Evolutionary conservation across 306 rosid genomes (phyloP), one percentile per base, ranked within the genome.

Genomic region (Heteromeles arbutifolia): DNA sequence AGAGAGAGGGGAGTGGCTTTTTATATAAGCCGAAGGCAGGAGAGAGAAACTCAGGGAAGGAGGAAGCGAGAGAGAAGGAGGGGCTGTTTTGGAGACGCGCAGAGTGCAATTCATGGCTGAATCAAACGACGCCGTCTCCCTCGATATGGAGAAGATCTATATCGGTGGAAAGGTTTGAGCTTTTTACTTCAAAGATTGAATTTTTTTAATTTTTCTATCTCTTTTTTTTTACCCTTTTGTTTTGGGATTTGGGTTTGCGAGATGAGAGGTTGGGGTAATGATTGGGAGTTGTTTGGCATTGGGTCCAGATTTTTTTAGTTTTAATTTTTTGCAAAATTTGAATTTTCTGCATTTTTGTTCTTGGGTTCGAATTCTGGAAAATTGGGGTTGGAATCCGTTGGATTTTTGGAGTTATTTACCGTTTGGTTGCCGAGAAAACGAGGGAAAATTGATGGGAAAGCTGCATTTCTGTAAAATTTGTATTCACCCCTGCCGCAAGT

Each of bases 121-220:
- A 22, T 82, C 90, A 4, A 85, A 74, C 81, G 91, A 95, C 76
- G 86, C 88, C 82, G 83, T 90, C 85, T 85, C 98, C 70, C 65
- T 90, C 54, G 85, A 95, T 64, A 80, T 88, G 87, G 97, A 92
- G 88, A 92, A 84, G 92, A 90, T 95, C 97, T 88, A 92, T 83
- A 93, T 94, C 58, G 96, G 97, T 82, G 98, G 98, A 83, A 88
- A 90, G 97, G 98, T 94, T 73, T 13, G 26, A 1, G n/a, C 66
- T 26, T 26, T 28, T 11, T 32, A 29, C 44, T 48, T 57, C 43
- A 44, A 72, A 72, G 76, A 57, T 72, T 59, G 68, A 59, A 8
- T 19, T 64, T 25, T 45, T 17, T 65, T 18, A 28, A 34, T 70
- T 44, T 62, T 11, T 52, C n/a, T 65, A 2, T 72, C 63, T 6